A percentile compares a stretch with the other conserved stretches of the same genome.
Evolutionary conservation across 768 basidiomycete genomes (phyloP).

Genomic region (Mycena indigotica): DNA sequence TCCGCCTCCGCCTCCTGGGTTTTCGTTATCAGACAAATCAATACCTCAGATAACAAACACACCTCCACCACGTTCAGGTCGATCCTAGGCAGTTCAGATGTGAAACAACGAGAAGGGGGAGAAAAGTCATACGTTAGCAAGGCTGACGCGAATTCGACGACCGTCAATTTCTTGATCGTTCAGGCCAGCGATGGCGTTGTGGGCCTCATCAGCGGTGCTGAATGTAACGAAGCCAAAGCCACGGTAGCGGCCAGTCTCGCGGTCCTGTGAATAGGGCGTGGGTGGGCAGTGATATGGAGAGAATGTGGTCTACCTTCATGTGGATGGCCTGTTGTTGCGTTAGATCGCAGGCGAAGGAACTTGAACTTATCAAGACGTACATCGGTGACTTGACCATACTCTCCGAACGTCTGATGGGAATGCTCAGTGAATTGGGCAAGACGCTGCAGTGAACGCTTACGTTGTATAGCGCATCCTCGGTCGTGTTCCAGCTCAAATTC

Average conservation of each 20-base stretch:
- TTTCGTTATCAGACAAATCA: neutral
- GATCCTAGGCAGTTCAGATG: neutral
- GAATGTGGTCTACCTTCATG: too few species aligned
- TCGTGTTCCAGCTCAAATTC: conserved; percentile 93
- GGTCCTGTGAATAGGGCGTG: too few species aligned
- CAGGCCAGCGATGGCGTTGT: conserved; percentile 70
- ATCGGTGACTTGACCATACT: conserved; percentile 83
- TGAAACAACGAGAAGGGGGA: neutral
- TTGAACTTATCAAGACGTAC: too few species aligned
- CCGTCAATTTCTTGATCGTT: conserved; percentile 89
- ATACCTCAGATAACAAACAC: neutral
- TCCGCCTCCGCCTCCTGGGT: neutral
- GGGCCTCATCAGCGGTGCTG: conserved; percentile 60
- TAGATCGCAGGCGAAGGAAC: too few species aligned
- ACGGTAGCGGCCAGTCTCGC: conserved; percentile 93
- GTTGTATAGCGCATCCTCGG: conserved; percentile 82
- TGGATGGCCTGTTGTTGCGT: conserved; percentile 97
- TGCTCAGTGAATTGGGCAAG: conserved; percentile 26
- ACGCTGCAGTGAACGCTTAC: conserved; percentile 35
- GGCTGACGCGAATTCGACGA: conserved; percentile 15
- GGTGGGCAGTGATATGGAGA: too few species aligned
- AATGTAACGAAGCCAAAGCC: conserved; percentile 97
- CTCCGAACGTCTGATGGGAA: conserved; percentile 70
- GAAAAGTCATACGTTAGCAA: conserved; percentile 5
- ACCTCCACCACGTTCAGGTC: neutral